phyloP scores from a whole-genome alignment of 768 basidiomycete species.

The Lactarius pseudohatsudake region DNA sequence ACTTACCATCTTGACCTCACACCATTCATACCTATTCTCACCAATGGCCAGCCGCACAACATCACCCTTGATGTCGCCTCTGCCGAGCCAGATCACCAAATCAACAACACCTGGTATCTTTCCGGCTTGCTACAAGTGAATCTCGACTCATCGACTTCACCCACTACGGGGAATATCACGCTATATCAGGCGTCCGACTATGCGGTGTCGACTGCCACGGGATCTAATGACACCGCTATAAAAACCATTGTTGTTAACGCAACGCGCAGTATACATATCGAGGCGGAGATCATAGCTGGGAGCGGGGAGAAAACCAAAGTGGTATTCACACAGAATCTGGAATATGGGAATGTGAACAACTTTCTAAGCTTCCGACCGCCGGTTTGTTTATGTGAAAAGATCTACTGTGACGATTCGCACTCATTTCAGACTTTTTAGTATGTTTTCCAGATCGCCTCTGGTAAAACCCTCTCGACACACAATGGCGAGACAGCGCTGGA shows the following conservation, averaged over 20 bases:
- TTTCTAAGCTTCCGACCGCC: slow-evolving; percentile 46
- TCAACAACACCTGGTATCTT: slow-evolving; percentile 76
- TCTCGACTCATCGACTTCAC: slow-evolving; percentile 59
- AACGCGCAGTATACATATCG: no score
- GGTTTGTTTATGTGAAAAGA: slow-evolving; percentile 32
- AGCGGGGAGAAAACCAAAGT: slow-evolving; percentile 57
- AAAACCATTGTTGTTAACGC: neutral
- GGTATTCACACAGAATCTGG: slow-evolving; percentile 57
- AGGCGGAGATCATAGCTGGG: slow-evolving; percentile 77
- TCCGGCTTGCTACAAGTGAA: slow-evolving; percentile 68
- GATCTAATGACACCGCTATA: slow-evolving; percentile 39
- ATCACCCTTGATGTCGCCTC: slow-evolving; percentile 74
- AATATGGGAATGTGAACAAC: slow-evolving; percentile 62
- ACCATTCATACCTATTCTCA: neutral
- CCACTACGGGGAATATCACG: slow-evolving; percentile 68
- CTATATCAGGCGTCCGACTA: slow-evolving; percentile 58
- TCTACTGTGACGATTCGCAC: neutral
- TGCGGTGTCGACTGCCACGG: slow-evolving; percentile 48
- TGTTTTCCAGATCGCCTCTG: slow-evolving; percentile 44
- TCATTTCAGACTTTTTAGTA: slow-evolving; percentile 36
- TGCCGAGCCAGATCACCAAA: slow-evolving; percentile 59
- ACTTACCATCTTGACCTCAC: neutral
- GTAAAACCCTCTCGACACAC: slow-evolving; percentile 50
- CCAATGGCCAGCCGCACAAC: slow-evolving; percentile 48
- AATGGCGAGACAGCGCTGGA: slow-evolving; percentile 44